Percentiles rank a stretch among this genome's conserved stretches.
These are phyloP conservation scores for Monosporascus sp. DNA, from an alignment of 2,329 filamentous ascomycete species.

Conservation along the genomic window DNA sequence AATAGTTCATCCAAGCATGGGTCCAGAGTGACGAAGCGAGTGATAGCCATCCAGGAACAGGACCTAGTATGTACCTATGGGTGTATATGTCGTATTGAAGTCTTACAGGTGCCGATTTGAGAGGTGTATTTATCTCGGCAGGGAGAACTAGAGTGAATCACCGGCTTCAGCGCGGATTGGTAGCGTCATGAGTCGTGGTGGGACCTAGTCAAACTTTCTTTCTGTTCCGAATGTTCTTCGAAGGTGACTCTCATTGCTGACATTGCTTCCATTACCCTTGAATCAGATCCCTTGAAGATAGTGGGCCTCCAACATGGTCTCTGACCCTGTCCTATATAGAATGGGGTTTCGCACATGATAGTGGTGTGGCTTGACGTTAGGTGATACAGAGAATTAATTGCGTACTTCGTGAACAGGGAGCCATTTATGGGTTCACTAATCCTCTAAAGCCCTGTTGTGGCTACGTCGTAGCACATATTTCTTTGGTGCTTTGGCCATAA, in stretches of 20 bases:
- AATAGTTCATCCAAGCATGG: neutral
- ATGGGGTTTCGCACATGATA: neutral
- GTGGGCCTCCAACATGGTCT: neutral
- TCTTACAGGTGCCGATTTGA: neutral
- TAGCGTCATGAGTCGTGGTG: neutral
- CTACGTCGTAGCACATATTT: too few species aligned
- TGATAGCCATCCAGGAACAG: neutral
- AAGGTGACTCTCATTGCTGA: neutral
- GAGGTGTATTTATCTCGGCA: too few species aligned
- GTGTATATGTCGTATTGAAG: neutral
- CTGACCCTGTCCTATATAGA: neutral
- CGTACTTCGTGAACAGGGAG: too few species aligned
- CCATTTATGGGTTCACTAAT: too few species aligned
- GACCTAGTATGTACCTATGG: neutral
- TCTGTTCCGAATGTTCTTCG: neutral
- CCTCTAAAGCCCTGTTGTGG: too few species aligned
- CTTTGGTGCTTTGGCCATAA: too few species aligned
- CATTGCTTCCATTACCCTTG: neutral
- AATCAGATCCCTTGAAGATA: neutral
- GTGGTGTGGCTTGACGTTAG: neutral
- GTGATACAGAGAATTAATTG: neutral
- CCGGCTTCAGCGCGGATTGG: neutral
- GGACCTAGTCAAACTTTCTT: neutral
- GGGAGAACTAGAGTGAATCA: neutral
- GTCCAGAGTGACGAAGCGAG: neutral